A percentile compares a stretch with the other conserved stretches of the same genome.
These are phyloP conservation scores for Spathaspora gorwiae DNA, from an alignment of 805 yeast species.

Conservation along the genomic window DNA sequence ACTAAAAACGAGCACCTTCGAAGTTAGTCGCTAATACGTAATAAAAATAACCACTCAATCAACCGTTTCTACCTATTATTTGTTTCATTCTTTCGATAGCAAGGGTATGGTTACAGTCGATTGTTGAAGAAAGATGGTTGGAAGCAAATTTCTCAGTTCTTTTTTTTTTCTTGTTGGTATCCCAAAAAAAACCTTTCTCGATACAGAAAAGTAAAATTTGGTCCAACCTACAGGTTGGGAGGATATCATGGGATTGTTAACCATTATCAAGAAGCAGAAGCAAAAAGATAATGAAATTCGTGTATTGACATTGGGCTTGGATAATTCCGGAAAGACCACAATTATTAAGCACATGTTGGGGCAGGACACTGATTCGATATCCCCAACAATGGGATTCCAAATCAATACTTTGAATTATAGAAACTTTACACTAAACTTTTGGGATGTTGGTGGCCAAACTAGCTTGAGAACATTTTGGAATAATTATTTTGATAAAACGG, in stretches of 20 bases:
- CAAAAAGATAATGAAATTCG: slow-evolving; percentile 74
- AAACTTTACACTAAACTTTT: slow-evolving; percentile 50
- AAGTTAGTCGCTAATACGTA: too few species aligned
- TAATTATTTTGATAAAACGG: slow-evolving; percentile 79
- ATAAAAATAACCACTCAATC: too few species aligned
- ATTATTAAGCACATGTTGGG: slow-evolving; percentile 57
- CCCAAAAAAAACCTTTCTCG: background rate
- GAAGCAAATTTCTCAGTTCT: background rate
- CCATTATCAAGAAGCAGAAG: slow-evolving; percentile 78
- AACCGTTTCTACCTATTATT: too few species aligned
- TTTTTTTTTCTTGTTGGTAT: background rate
- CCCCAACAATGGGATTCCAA: slow-evolving; percentile 90
- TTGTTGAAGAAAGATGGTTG: background rate
- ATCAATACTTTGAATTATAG: slow-evolving; percentile 53
- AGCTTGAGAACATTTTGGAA: slow-evolving; percentile 51
- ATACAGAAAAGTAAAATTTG: too few species aligned
- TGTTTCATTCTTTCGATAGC: background rate
- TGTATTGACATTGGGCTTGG: slow-evolving; percentile 76
- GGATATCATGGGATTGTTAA: slow-evolving; percentile 66
- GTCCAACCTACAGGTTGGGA: too few species aligned
- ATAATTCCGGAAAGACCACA: slow-evolving; percentile 89
- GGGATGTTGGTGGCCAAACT: slow-evolving; percentile 82
- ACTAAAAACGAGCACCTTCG: background rate
- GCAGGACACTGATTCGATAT: slow-evolving; percentile 49
- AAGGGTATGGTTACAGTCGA: background rate